Conservation (phyloP, 306 rosid species). For the Hylodesmum podocarpum region DNA sequence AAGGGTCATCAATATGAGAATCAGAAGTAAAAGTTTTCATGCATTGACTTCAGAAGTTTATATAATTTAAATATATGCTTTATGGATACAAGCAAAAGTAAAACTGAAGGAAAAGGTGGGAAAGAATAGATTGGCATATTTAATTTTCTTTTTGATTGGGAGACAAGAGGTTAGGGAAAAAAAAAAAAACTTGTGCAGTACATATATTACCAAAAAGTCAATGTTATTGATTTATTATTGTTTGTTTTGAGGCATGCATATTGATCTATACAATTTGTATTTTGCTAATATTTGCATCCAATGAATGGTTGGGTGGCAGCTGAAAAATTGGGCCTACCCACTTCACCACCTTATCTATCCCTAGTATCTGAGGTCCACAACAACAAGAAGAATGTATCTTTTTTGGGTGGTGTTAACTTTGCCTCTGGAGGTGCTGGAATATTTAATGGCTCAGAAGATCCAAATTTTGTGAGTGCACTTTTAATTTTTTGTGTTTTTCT, state of each 20-base stretch:
- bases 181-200: not conserved
- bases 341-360: slow-evolving; percentile 75
- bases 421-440: slow-evolving; percentile 96
- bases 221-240: not conserved
- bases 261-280: not conserved
- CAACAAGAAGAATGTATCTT: slow-evolving; percentile 22
- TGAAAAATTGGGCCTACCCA: slow-evolving; percentile 64
- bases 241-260: not conserved
- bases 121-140: not conserved
- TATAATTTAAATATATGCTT: not conserved
- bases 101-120: not conserved
- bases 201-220: not conserved
- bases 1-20: not conserved
- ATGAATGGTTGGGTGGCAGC: slow-evolving; percentile 48
- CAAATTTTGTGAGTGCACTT: slow-evolving; percentile 44
- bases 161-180: not conserved
- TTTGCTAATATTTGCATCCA: slow-evolving; percentile 20
- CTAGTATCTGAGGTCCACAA: slow-evolving; percentile 33
- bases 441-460: slow-evolving; percentile 44
- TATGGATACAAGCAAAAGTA: not conserved
- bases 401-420: slow-evolving; percentile 64
- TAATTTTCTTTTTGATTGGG: not conserved
- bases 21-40: not conserved
- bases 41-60: not conserved
- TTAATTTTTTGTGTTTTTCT: not conserved